Evolutionary conservation across 2,329 filamentous ascomycete species (phyloP), one percentile per base, ranked within the genome.

Genomic region (Albifimbria verrucaria): DNA sequence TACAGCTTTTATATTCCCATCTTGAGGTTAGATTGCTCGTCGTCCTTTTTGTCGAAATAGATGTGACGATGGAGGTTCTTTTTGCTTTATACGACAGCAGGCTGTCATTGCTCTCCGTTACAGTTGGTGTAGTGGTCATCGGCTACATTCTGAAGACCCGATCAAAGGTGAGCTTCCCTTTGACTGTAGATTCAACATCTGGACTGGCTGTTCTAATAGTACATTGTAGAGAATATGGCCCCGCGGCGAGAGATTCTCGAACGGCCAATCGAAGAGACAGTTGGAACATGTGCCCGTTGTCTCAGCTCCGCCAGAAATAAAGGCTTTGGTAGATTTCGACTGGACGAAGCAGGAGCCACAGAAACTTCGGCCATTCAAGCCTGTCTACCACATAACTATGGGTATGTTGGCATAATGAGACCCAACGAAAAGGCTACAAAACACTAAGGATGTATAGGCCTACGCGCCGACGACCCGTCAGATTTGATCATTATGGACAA

Each of bases 351-450:
- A 65, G 1, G 62, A 68, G 9, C 76, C 77, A 0, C 55, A 61
- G 3, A 67, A 71, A 36, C 68, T 77, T 32, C 68, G 78, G 2
- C 78, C 77, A 0, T 81, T 79, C 62, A 81, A 80, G 62, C 72
- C 77, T 1, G 71, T 72, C 3, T 82, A 80, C 57, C 68, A 81
- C 57, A 80, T 82, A 54, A 80, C 77, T 0, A 82, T 83, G 78
- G 79, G 79, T 77, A 59, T 26, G 62, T 57, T 18, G 20, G 12
- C 15, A 32, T 32, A 15, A 32, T 32, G n/a, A n/a, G n/a, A n/a
- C 15, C 15, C 26, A 9, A 9, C 26, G 15, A 15, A 32, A 32
- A 9, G 7, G 26, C 3, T 3, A 21, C 11, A 32, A 24, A 20
- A 44, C 11, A 53, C 21, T 50, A 1, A 21, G 4, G 18, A 18